Evolutionary conservation across 176 grass and related monocot genomes (phyloP).

Genomic region (Puccinellia tenuiflora): DNA sequence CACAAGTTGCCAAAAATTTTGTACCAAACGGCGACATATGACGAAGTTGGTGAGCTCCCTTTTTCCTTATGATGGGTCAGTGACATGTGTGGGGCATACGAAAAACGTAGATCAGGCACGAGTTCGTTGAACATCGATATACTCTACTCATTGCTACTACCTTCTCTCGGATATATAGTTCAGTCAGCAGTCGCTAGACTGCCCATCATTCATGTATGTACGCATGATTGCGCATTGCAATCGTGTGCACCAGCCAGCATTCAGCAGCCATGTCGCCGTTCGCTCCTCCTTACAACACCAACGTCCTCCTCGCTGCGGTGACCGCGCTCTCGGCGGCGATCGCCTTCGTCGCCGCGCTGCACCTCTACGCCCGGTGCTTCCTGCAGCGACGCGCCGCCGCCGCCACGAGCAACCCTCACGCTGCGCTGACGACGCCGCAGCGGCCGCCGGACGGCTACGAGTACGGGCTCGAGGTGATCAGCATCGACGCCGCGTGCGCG

Average conservation of each 20-base stretch:
- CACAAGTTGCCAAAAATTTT: background rate
- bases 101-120: background rate
- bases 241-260: background rate
- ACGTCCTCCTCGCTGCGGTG: constrained; percentile 31
- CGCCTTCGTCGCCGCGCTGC: constrained; percentile 43
- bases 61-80: too few species aligned
- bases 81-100: too few species aligned
- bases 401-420: background rate
- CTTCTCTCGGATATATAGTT: background rate
- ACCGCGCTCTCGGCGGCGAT: constrained; percentile 38
- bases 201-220: background rate
- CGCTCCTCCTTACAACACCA: constrained; percentile 13
- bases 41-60: background rate
- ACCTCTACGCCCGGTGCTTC: constrained; percentile 42
- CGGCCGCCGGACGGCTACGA: background rate
- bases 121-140: too few species aligned
- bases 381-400: background rate
- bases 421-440: background rate
- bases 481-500: background rate
- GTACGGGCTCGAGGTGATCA: constrained; percentile 7
- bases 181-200: background rate
- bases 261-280: background rate
- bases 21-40: background rate
- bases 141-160: background rate
- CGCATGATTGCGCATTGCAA: background rate